These are phyloP conservation scores for Plasmodium blacklocki DNA, from an alignment of 169 alveolate genomes.

Conservation along the genomic window DNA sequence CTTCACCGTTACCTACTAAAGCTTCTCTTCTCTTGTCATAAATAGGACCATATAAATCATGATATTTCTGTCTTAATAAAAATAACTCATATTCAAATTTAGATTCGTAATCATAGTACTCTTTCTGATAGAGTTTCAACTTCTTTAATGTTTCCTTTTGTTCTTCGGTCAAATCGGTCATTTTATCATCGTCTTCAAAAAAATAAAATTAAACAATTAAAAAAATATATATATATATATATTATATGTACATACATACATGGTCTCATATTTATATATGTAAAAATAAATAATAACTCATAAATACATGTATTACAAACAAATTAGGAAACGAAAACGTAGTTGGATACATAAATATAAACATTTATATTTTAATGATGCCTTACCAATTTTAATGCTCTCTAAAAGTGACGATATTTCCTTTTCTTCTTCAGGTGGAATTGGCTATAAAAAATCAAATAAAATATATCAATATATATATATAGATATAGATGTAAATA, in stretches of 20 bases:
- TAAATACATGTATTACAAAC: not conserved
- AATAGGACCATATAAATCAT: constrained; percentile 82
- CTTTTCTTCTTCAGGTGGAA: constrained; percentile 73
- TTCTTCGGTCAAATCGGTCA: constrained; percentile 82
- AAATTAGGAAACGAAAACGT: not conserved
- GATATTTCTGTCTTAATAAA: constrained; percentile 84
- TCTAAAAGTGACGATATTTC: constrained; percentile 70
- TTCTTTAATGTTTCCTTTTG: constrained; percentile 81
- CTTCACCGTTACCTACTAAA: constrained; percentile 66
- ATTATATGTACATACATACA: not conserved
- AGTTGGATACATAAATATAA: not conserved
- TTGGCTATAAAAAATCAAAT: constrained; percentile 45
- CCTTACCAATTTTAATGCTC: constrained; percentile 73
- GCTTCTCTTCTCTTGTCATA: constrained; percentile 80
- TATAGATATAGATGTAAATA: no score
- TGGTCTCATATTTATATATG: not conserved
- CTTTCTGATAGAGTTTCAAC: constrained; percentile 81
- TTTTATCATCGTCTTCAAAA: constrained; percentile 56
- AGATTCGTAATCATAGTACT: constrained; percentile 83
- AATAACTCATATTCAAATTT: constrained; percentile 84
- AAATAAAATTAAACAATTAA: constrained; percentile 6
- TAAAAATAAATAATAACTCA: not conserved
- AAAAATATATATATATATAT: constrained; percentile 1
- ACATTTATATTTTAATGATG: not conserved
- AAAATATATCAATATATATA: not conserved